Percentiles rank a stretch among this genome's conserved stretches.
Evolutionary conservation across 1,139 yeast species (phyloP).

Genomic region (Saccharomyces hybrid): DNA sequence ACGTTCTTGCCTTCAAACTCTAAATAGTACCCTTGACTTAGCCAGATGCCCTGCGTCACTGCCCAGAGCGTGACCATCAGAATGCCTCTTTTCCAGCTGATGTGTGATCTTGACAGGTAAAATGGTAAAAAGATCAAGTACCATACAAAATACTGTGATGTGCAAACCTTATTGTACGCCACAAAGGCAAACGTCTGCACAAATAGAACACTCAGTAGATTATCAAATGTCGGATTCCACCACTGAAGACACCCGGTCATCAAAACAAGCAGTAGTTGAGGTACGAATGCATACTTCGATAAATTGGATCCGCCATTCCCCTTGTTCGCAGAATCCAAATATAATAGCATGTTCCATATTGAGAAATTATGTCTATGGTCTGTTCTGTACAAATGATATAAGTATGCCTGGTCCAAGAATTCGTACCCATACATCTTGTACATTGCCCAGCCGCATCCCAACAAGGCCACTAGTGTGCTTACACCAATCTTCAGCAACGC

Average conservation of each 20-base stretch:
- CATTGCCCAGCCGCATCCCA: conserved; percentile 37
- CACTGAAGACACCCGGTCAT: conserved; percentile 12
- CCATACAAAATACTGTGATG: conserved; percentile 94
- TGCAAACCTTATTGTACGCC: conserved; percentile 86
- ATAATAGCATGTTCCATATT: conserved; percentile 69
- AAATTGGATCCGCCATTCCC: conserved; percentile 16
- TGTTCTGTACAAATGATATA: conserved; percentile 73
- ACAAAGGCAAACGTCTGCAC: conserved; percentile 91
- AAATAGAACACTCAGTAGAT: conserved; percentile 52
- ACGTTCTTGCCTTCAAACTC: conserved; percentile 72
- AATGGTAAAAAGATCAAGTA: conserved; percentile 78
- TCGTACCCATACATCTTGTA: conserved; percentile 63
- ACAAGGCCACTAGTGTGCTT: conserved; percentile 36
- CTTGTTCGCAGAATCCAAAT: conserved; percentile 46
- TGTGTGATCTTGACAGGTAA: conserved; percentile 40
- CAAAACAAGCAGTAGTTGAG: conserved; percentile 54
- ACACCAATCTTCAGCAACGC: conserved; percentile 19
- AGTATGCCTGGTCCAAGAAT: conserved; percentile 68
- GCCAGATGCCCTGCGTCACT: conserved; percentile 68
- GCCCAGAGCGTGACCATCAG: conserved; percentile 53
- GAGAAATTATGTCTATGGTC: conserved; percentile 96
- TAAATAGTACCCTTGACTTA: conserved; percentile 64
- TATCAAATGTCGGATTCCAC: conserved; percentile 13
- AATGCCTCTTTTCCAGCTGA: conserved; percentile 32
- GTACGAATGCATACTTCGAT: conserved; percentile 62